Base-by-base conservation (phyloP, 495 filamentous ascomycete genomes). In the Chaetomium tenue region DNA sequence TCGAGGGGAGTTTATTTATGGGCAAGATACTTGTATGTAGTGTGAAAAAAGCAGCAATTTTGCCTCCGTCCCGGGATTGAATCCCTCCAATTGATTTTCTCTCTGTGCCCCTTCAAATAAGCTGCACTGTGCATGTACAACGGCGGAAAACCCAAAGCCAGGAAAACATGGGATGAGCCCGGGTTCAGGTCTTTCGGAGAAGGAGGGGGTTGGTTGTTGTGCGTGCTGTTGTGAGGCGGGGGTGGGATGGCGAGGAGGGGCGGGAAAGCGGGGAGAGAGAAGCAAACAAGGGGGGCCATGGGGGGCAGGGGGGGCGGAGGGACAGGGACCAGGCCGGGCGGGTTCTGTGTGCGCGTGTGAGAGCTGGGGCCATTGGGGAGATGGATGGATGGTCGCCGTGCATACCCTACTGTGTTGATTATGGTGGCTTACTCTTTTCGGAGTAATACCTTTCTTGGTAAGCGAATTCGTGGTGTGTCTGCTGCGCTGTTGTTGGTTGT, bases 191-290 rank as follows among this genome's bases (percentile, higher is more conserved):
- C 46, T 50, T 50, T 50, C 46, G 46, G 46, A n/a, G 46, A 3
- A 11, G 26, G 26, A 20, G 18, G 16, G 25, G 52, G 28, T 37
- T 9, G 52, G 25, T 55, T 55, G 52, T 28, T 2, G 25, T 28
- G 28, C 11, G 26, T 1, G 3, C 3, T 15, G 50, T 7, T 20
- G 52, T 11, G 26, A 55, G 52, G 26, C 26, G 53, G 53, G 52
- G n/a, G 30, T 33, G 11, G 52, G 52, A 25, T n/a, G 52, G 52
- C 20, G 16, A 54, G 26, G 28, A 52, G 48, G 48, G 48, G 51
- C 15, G 13, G 51, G 51, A 26, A 33, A 53, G 25, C 51, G 51
- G 51, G 51, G 51, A n/a, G 51, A n/a, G 51, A 18, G 18, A n/a
- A n/a, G 53, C 46, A 50, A 50, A 50, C 46, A 20, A 30, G 44